Evolutionary conservation across 306 rosid species (phyloP).

Genomic region (Prinsepia uniflora): DNA sequence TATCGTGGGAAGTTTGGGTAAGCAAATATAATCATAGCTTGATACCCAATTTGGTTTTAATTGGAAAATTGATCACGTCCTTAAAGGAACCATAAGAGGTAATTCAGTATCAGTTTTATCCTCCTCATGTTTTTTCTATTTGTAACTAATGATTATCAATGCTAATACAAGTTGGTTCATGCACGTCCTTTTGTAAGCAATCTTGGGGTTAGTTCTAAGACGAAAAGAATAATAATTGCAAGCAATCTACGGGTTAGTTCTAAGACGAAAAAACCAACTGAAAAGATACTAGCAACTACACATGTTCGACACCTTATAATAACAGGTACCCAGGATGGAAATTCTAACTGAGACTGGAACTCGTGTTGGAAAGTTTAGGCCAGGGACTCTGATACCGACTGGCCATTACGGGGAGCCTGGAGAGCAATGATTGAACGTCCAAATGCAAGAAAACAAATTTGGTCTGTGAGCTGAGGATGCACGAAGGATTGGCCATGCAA

Average conservation of each 20-base stretch:
- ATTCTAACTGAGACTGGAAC: not conserved
- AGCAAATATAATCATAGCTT: not conserved
- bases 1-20: slow-evolving; percentile 87
- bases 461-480: not conserved
- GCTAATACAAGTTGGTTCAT: too few relatives aligned
- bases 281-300: not conserved
- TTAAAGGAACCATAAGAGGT: not conserved
- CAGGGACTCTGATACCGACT: not conserved
- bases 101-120: not conserved
- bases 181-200: too few relatives aligned
- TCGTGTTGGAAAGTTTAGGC: not conserved
- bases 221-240: too few relatives aligned
- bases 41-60: too few relatives aligned
- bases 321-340: not conserved
- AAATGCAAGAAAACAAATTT: not conserved
- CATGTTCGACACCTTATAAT: not conserved
- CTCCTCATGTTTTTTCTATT: not conserved
- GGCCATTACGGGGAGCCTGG: not conserved
- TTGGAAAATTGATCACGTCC: too few relatives aligned
- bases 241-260: too few relatives aligned
- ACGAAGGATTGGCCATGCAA: not conserved
- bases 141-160: not conserved
- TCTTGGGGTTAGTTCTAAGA: too few relatives aligned
- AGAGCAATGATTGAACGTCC: not conserved
- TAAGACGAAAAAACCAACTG: too few relatives aligned